A percentile compares a stretch with the other conserved stretches of the same genome.
Evolutionary conservation across 148 eudicot species (phyloP).

Genomic region (Rhododendron simsii): DNA sequence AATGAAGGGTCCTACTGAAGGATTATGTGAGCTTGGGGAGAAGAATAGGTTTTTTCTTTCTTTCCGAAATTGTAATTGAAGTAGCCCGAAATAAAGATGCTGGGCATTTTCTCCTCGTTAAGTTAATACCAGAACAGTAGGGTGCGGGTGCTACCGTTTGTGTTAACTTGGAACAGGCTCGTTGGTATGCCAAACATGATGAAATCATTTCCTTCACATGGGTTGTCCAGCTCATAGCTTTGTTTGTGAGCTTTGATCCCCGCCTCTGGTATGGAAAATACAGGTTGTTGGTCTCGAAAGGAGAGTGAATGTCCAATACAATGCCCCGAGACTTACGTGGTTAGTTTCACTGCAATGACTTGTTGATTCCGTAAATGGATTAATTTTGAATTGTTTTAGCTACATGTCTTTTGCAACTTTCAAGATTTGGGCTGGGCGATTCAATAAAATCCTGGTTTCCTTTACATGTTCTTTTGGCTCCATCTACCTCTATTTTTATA

Average conservation of each 20-base stretch:
- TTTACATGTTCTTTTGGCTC: background rate
- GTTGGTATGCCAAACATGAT: background rate
- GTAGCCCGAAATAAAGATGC: background rate
- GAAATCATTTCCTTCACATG: background rate
- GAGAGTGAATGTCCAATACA: background rate
- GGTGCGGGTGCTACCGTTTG: background rate
- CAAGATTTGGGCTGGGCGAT: background rate
- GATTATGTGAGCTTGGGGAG: background rate
- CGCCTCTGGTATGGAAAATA: background rate
- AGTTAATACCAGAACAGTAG: background rate
- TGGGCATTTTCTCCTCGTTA: background rate
- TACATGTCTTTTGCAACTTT: background rate
- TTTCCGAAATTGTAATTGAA: background rate
- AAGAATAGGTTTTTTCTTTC: background rate
- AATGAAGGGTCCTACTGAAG: background rate
- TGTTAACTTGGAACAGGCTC: background rate
- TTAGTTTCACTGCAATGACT: background rate
- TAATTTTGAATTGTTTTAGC: background rate
- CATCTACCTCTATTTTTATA: background rate
- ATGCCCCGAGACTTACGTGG: background rate
- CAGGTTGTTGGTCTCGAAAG: background rate
- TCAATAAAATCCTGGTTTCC: background rate
- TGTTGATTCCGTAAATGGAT: background rate
- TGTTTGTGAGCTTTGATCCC: background rate
- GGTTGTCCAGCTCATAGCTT: background rate